A percentile compares a stretch with the other conserved stretches of the same genome.
These are phyloP conservation scores for Mycena latifolia DNA, from an alignment of 768 basidiomycete species.

Conservation along the genomic window DNA sequence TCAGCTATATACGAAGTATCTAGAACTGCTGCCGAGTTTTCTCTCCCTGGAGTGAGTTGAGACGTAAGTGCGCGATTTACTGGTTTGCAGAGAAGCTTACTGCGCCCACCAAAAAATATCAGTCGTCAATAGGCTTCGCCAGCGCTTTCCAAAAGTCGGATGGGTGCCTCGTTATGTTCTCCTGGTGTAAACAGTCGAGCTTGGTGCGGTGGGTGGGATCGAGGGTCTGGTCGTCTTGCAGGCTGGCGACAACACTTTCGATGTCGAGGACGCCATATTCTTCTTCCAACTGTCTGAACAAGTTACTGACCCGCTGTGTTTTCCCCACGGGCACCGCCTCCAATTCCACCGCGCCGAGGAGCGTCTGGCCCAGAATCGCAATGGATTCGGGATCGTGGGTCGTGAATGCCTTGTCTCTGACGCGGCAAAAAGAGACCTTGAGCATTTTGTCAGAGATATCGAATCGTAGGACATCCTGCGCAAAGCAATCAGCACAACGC, in stretches of 20 bases:
- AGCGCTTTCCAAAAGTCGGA: conserved; percentile 24
- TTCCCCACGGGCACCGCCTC: not conserved
- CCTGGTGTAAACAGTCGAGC: conserved; percentile 15
- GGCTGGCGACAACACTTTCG: not conserved
- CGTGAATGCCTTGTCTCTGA: conserved; percentile 24
- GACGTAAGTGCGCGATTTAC: no score
- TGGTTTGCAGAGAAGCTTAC: no score
- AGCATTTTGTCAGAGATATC: conserved; percentile 21
- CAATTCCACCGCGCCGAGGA: conserved; percentile 5
- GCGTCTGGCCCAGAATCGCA: conserved; percentile 10
- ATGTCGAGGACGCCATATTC: conserved; percentile 16
- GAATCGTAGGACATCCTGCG: conserved; percentile 20
- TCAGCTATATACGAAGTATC: not conserved
- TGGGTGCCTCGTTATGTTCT: conserved; percentile 21
- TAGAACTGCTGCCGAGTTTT: not conserved
- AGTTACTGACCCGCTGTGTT: not conserved
- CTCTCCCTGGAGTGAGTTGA: not conserved
- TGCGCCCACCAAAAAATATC: not conserved
- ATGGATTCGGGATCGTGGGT: conserved; percentile 19
- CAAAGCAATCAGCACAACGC: not conserved
- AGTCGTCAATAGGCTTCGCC: conserved; percentile 12
- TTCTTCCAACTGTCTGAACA: conserved; percentile 13
- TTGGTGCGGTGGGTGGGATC: conserved; percentile 2
- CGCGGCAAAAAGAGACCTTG: conserved; percentile 21
- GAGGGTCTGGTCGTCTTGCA: not conserved